Evolutionary conservation across 805 yeast genomes (phyloP).

Genomic region (Ogataea pignaliae): DNA sequence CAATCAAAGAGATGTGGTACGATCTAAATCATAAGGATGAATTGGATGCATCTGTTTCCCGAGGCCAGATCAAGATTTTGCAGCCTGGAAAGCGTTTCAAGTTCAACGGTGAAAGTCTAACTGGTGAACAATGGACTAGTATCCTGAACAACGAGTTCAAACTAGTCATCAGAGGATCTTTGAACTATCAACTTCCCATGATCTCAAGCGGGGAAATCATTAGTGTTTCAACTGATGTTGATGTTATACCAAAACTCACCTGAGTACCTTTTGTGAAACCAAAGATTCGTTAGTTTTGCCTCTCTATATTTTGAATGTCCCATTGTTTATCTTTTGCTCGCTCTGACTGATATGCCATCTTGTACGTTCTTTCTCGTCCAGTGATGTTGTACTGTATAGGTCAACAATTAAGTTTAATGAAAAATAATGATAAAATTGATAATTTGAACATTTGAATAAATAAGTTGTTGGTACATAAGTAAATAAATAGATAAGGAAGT

Average conservation of each 20-base stretch:
- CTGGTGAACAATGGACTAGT: constrained; percentile 26
- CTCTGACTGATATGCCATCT: no score
- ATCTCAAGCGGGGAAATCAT: constrained; percentile 22
- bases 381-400: neutral
- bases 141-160: constrained; percentile 26
- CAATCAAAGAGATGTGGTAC: constrained; percentile 19
- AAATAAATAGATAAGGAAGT: no score
- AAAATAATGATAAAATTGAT: neutral
- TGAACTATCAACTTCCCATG: constrained; percentile 28
- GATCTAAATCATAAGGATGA: constrained; percentile 17
- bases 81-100: constrained; percentile 27
- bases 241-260: constrained; percentile 18
- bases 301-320: neutral
- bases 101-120: constrained; percentile 20
- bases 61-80: constrained; percentile 29
- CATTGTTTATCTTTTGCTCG: neutral
- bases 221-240: constrained; percentile 26
- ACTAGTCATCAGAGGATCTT: constrained; percentile 29
- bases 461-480: no score
- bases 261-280: no score
- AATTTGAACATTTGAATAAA: neutral
- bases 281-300: neutral
- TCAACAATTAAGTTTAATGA: neutral
- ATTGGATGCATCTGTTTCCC: constrained; percentile 8
- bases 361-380: no score